Percentiles rank a stretch among this genome's conserved stretches.
These are phyloP conservation scores for Rhododendron henanense DNA, from an alignment of 148 eudicot genomes.

Conservation along the genomic window DNA sequence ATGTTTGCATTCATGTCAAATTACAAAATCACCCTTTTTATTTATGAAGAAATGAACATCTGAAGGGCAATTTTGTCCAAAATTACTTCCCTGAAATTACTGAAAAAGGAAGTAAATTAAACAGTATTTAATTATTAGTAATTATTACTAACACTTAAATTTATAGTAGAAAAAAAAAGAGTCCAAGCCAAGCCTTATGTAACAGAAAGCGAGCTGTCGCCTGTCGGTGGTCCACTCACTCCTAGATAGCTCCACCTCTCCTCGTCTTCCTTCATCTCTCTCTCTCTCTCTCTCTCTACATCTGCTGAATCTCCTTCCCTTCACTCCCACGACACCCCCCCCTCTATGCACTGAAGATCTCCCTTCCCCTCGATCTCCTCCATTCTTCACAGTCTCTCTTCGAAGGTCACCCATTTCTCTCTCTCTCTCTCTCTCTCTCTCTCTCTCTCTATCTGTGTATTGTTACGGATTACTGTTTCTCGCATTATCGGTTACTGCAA, in stretches of 20 bases:
- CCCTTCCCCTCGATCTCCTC: constrained; percentile 16
- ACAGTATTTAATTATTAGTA: background rate
- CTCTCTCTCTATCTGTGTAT: background rate
- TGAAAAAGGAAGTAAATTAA: background rate
- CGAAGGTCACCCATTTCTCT: constrained; percentile 4
- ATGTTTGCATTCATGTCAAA: too few relatives aligned
- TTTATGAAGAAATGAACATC: too few relatives aligned
- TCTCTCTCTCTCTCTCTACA: constrained; percentile 10
- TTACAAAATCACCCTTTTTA: too few relatives aligned
- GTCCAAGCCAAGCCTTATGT: constrained; percentile 5
- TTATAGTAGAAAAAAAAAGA: background rate
- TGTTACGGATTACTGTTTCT: background rate
- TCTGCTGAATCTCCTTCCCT: constrained; percentile 25
- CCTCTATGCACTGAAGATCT: constrained; percentile 9
- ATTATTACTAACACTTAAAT: background rate
- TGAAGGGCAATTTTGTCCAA: too few relatives aligned
- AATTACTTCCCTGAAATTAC: background rate
- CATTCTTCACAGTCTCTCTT: constrained; percentile 7
- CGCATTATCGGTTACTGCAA: background rate
- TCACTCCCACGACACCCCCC: constrained; percentile 28
- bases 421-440: background rate
- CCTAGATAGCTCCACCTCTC: background rate
- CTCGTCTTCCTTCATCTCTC: constrained; percentile 15
- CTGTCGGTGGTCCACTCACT: constrained; percentile 30
- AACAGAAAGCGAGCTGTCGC: constrained; percentile 24